These are phyloP conservation scores for Oryza longistaminata DNA, from an alignment of 176 grass and related monocot species.

Conservation along the genomic window DNA sequence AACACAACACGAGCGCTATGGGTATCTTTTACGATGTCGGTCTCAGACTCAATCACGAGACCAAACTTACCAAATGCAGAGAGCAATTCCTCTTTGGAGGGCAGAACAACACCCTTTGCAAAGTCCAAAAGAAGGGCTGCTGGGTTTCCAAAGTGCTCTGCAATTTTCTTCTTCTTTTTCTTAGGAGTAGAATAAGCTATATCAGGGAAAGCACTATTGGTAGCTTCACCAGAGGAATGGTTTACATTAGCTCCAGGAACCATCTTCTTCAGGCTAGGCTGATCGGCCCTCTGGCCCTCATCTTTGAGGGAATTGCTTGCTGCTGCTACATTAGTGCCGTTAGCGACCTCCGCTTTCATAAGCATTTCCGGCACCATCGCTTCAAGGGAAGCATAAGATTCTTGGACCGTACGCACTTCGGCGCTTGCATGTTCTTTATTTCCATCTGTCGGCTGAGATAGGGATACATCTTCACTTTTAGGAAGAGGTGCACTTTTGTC, in stretches of 20 bases:
- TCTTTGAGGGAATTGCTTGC: slow-evolving; percentile 17
- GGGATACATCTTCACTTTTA: slow-evolving; percentile 2
- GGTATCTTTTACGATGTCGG: slow-evolving; percentile 38
- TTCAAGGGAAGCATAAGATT: slow-evolving; percentile 54
- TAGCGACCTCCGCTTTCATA: background rate
- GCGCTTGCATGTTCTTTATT: slow-evolving; percentile 15
- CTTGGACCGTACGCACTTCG: slow-evolving; percentile 26
- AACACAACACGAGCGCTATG: slow-evolving; percentile 58
- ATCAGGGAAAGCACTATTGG: slow-evolving; percentile 14
- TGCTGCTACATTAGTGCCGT: slow-evolving; percentile 22
- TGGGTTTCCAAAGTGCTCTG: slow-evolving; percentile 47
- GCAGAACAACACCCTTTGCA: slow-evolving; percentile 36
- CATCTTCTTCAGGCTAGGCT: slow-evolving; percentile 25
- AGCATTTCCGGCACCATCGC: slow-evolving; percentile 49
- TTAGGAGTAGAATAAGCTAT: slow-evolving; percentile 14
- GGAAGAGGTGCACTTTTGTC: slow-evolving; percentile 14
- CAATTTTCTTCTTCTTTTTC: slow-evolving; percentile 46
- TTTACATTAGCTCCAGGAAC: slow-evolving; percentile 26
- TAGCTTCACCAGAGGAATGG: slow-evolving; percentile 11
- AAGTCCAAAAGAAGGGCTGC: slow-evolving; percentile 57
- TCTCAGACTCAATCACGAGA: slow-evolving; percentile 48
- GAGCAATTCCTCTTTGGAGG: slow-evolving; percentile 63
- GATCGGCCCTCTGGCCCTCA: slow-evolving; percentile 27
- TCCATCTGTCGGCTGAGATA: background rate
- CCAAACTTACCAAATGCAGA: slow-evolving; percentile 61